Percentiles rank a stretch among this genome's conserved stretches.
phyloP scores from a whole-genome alignment of 345 rosid genomes.

The Moringa oleifera region DNA sequence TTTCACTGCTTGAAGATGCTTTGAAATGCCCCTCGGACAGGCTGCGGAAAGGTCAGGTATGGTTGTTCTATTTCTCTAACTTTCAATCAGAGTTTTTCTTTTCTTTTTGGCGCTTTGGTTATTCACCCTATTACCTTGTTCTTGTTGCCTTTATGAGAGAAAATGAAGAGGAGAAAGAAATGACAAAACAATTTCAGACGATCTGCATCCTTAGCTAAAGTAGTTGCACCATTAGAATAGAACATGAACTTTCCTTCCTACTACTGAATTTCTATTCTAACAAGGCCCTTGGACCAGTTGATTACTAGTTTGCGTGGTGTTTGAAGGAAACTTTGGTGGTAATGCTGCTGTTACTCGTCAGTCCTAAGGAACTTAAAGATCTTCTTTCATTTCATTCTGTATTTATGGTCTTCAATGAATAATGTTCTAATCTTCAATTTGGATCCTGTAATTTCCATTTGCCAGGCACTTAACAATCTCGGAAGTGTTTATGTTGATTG shows the following conservation, averaged over 20 bases:
- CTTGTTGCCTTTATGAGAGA: no score
- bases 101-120: no score
- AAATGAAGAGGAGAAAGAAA: no score
- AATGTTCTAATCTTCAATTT: neutral
- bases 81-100: conserved; percentile 1
- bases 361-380: no score
- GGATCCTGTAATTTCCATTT: neutral
- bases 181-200: no score
- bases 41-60: conserved; percentile 97
- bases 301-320: no score
- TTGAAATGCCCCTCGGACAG: conserved; percentile 94
- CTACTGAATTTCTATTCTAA: neutral
- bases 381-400: neutral
- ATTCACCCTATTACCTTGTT: no score
- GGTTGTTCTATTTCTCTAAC: conserved; percentile 15
- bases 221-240: no score
- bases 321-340: no score
- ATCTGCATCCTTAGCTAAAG: no score
- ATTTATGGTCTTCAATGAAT: neutral
- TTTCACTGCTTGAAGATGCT: conserved; percentile 93
- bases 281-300: neutral
- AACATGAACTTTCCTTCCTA: no score
- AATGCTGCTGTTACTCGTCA: no score
- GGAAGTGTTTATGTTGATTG: conserved; percentile 89
- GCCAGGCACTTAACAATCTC: conserved; percentile 95